Evolutionary conservation across 139 green algal genomes (phyloP), one percentile per base, ranked within the genome.

Genomic region (Chlorella ohadii): DNA sequence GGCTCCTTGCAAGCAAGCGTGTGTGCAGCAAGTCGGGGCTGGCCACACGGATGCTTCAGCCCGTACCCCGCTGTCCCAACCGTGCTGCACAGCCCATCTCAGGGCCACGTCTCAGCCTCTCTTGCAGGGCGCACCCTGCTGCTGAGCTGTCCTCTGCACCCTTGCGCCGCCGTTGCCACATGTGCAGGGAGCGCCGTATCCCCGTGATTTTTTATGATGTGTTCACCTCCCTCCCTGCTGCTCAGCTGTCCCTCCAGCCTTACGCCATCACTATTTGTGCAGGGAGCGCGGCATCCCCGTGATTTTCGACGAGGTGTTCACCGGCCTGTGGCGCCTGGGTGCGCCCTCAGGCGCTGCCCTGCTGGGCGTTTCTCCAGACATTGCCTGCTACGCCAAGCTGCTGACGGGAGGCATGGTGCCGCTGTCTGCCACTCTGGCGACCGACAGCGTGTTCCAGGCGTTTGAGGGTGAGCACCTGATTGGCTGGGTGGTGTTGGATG

Each of bases 341-440:
- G 80, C 51, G 4, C 22, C 90, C 12, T 92, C 88, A 33, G 95
- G 91, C 15, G 91, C 86, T 3, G 71, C 87, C 1, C 66, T 98
- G 79, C 88, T 99, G 86, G 89, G 93, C 25, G 76, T 93, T 23
- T 64, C 72, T 1, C 96, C 97, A 6, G 97, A 99, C 91, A 96
- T 99, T 38, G 96, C 92, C 38, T 98, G 94, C 87, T 99, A 96
- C 83, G 97, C 92, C 75, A 99, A 99, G 92, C 91, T 99, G 71
- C 89, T 99, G 34, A 97, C 94, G 36, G 95, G 89, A 0, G 96
- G 96, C 4, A 85, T 92, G 57, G 83, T 98, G 27, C 96, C 97
- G 0, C 87, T 99, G 89, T 91, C 96, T 0, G 93, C 90, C 7
- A 99, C 97, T 0, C 87, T 99, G 39, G 89, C 95, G 0, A 94